Base-by-base conservation (phyloP, 371 early-diverging fungal species). In the Spiromyces aspiralis region DNA sequence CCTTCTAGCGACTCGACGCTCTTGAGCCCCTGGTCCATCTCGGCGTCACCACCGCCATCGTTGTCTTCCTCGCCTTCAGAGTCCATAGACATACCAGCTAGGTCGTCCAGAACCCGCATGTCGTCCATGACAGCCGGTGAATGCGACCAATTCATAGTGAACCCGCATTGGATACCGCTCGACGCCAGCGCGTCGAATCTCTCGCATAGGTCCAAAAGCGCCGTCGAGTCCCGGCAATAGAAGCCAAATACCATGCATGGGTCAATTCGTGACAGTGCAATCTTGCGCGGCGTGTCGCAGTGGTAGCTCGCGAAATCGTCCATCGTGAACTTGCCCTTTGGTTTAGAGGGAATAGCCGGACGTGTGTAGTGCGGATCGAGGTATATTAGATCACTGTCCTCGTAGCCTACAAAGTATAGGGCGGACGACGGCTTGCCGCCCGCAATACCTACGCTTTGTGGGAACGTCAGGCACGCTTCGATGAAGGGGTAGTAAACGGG, bases 391-490 rank as follows among this genome's bases (percentile, higher is more conserved):
- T 61, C 60, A 50, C 60, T 62, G 68, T 79, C 84, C 63, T 90
- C 81, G 28, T 79, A 67, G 19, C 95, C 95, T 12, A 90, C 75
- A 71, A 96, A 93, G 67, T 86, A 96, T 26, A 89, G 66, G 0
- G 95, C 91, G 3, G 94, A 91, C 21, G 88, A 87, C 4, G 97
- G 95, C 48, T 85, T 72, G 4, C 97, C 97, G 19, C 94, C 95
- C 35, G 91, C 91, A 55, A 95, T 87, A 19, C 94, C 94, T 2
- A 88, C 78, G 51, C 83, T 83, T 41, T 80, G 80, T 19, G 85
- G 78, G 27, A 86, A 66, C 26, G 69, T 71, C 57, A 93, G 81
- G 45, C 78, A 86, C 4, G 77, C 74, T 60, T 83, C 81, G 25
- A 88, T 61, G 24, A 79, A 78, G 12, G 76, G 70, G 52, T 85